Base-by-base conservation (phyloP, 345 rosid species). In the Gossypium raimondii region DNA sequence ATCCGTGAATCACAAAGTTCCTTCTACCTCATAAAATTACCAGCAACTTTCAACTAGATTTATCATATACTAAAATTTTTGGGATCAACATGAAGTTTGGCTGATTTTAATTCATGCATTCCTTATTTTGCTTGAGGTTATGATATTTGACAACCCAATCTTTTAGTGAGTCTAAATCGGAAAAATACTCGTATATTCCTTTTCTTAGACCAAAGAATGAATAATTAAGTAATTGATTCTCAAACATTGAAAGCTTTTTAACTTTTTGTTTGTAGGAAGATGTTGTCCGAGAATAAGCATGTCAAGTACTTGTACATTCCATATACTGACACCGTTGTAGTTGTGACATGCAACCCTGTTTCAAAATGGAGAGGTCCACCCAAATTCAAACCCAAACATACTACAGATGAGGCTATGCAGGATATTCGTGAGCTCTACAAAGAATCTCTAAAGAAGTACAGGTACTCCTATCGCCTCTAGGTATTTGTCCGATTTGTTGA, bases 281-380 rank as follows among this genome's bases (percentile, higher is more conserved):
- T 88, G 77, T 82, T 95, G 41, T 82, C 92, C 18, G 90, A 92
- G 78, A 95, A 93, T 82, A 95, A 91, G 88, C 99, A 95, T 81
- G 87, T 95, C 75, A 95, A 95, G 86, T 95, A 95, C 87, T 83
- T 91, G 57, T 82, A 93, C 72, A 84, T 93, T 79, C 99, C 97
- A 38, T 91, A 90, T 79, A 89, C 94, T 0, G 98, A 91, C 75
- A 83, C 89, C 1, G 94, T 91, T 52, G 97, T 95, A 75, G 91
- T 93, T 81, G 98, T 95, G 78, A 91, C 87, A 17, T 93, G 97
- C 87, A 95, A 91, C 82, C 98, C 97, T 80, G 81, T 89, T 76
- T 91, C 94, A 53, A 93, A 88, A 82, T 87, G 97, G 98, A 85
- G 79, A 83, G 97, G 97, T 66, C 85, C 92, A 69, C 97, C 98